These are phyloP conservation scores for Westerdykella aurantiaca DNA, from an alignment of 2,329 filamentous ascomycete species.

Conservation along the genomic window DNA sequence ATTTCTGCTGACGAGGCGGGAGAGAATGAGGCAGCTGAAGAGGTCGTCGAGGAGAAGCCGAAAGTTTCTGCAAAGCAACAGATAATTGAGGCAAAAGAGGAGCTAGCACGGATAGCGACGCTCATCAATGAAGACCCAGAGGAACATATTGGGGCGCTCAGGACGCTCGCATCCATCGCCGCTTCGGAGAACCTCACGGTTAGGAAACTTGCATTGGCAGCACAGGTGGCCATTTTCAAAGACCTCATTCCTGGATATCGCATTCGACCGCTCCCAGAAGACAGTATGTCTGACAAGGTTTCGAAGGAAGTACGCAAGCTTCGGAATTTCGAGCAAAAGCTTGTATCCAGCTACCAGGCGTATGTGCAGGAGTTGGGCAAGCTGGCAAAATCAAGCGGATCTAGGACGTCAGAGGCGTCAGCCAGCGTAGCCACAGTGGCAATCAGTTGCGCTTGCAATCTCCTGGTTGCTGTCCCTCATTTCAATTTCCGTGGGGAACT, in stretches of 20 bases:
- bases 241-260: slow-evolving; percentile 95
- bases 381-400: slow-evolving; percentile 55
- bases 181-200: slow-evolving; percentile 65
- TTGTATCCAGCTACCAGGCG: slow-evolving; percentile 76
- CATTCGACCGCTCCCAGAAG: slow-evolving; percentile 75
- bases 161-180: slow-evolving; percentile 67
- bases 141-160: slow-evolving; percentile 76
- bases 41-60: slow-evolving; percentile 50
- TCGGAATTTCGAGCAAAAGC: slow-evolving; percentile 77
- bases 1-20: slow-evolving; percentile 44
- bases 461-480: slow-evolving; percentile 79
- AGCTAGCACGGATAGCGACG: slow-evolving; percentile 75
- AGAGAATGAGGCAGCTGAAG: slow-evolving; percentile 41
- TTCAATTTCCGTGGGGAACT: slow-evolving; percentile 94
- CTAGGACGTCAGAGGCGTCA: slow-evolving; percentile 33
- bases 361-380: slow-evolving; percentile 73
- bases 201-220: slow-evolving; percentile 77
- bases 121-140: slow-evolving; percentile 88
- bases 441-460: slow-evolving; percentile 75
- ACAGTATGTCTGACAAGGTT: slow-evolving; percentile 69
- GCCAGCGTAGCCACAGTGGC: slow-evolving; percentile 63
- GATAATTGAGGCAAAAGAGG: slow-evolving; percentile 82
- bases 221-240: slow-evolving; percentile 86
- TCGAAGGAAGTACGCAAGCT: slow-evolving; percentile 87
- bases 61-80: slow-evolving; percentile 70